phyloP scores from a whole-genome alignment of 345 rosid species.

The Hibiscus mutabilis region DNA sequence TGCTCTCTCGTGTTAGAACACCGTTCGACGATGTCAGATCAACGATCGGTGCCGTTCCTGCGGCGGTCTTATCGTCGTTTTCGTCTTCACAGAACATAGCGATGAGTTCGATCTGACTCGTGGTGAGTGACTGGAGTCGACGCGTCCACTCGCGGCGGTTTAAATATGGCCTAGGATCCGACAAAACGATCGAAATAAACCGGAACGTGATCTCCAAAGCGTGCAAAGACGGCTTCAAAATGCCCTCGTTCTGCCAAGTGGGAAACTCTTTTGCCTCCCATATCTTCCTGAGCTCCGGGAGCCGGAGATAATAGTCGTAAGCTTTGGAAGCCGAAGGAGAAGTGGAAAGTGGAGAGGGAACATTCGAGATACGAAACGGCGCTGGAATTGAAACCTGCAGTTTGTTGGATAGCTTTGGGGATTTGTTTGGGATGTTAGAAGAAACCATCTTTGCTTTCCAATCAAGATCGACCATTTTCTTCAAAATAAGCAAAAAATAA shows the following conservation, averaged over 20 bases:
- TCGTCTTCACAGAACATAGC: conserved; percentile 53
- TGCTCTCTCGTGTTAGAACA: conserved; percentile 37
- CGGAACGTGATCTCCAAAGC: conserved; percentile 84
- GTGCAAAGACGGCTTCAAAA: conserved; percentile 67
- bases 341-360: conserved; percentile 27
- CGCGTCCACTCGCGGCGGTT: conserved; percentile 66
- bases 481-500: background rate
- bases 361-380: conserved; percentile 10
- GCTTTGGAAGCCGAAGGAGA: conserved; percentile 51
- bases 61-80: conserved; percentile 23
- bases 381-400: conserved; percentile 43
- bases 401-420: conserved; percentile 34
- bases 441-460: conserved; percentile 51
- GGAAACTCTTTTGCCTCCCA: conserved; percentile 50
- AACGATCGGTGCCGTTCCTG: conserved; percentile 37
- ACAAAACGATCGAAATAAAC: conserved; percentile 49
- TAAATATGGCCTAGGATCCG: conserved; percentile 73
- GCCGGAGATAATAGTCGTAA: conserved; percentile 67
- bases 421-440: conserved; percentile 35
- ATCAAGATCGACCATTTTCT: conserved; percentile 61
- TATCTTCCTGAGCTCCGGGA: conserved; percentile 53
- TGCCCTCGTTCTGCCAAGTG: conserved; percentile 50
- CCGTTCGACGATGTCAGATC: conserved; percentile 36
- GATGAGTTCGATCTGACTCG: conserved; percentile 58
- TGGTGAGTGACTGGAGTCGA: conserved; percentile 59